Evolutionary conservation across 2,329 filamentous ascomycete species (phyloP), one percentile per base, ranked within the genome.

Genomic region (Dothistroma septosporum): DNA sequence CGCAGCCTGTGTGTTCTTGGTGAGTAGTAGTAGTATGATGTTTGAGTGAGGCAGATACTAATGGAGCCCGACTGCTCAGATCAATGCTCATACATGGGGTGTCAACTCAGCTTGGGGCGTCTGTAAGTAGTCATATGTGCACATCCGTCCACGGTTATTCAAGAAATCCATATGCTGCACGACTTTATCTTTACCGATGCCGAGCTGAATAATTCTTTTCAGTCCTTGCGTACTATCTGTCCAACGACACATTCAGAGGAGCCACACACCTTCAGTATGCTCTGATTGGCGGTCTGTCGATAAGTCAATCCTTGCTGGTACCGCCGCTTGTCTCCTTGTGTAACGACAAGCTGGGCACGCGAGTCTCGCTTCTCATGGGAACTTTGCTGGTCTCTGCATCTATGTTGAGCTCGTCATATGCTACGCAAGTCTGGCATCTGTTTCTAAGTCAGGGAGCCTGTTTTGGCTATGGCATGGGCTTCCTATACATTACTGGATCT

Each of bases 381-480:
- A 81, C 86, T 2, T 72, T 84, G 0, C 77, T 92, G 53, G 84
- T 90, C 72, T 81, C 85, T 52, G 75, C 79, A 10, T 86, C 85
- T 21, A 82, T 92, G 62, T 82, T 92, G 49, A 85, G 84, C 1
- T 89, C 90, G 9, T 88, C 85, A 12, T 92, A 91, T 68, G 83
- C 87, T 0, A 77, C 72, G n/a, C 70, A 84, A 58, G 86, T 90
- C 60, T 92, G 89, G 87, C 89, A 93, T 37, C 80, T 94, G 0
- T 86, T 92, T 59, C 80, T 93, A 0, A 84, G 82, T 6, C 90
- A 93, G 71, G 90, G 90, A 5, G 70, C 92, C 2, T 84, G 86
- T 57, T 92, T 93, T 64, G 90, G 90, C n/a, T 73, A 87, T 28
- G 90, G 89, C 2, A 87, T 93, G 82, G 90, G 90, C 0, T 87